Conservation (phyloP, 192 early-diverging fungal genomes). For the Fimicolochytrium jonesii region DNA sequence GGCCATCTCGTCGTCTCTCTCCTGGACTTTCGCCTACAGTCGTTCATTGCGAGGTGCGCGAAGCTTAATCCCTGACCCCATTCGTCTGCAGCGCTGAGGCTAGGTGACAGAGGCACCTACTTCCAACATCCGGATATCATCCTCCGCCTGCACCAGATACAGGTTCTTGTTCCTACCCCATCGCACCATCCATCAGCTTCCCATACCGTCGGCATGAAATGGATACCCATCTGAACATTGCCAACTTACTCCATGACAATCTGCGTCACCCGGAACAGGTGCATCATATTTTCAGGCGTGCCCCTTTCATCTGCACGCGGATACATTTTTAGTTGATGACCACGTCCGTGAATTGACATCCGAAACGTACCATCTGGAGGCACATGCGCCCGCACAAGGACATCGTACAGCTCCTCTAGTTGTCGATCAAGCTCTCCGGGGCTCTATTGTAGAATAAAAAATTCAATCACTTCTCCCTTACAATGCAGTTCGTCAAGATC, state of each 20-base stretch:
- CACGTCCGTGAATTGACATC: too few species aligned
- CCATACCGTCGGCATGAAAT: background rate
- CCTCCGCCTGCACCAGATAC: constrained; percentile 37
- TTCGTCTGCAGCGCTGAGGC: too few species aligned
- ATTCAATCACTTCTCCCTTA: too few species aligned
- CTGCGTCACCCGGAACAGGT: constrained; percentile 42
- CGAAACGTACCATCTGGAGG: constrained; percentile 5
- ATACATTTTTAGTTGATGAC: background rate
- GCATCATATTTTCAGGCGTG: constrained; percentile 34
- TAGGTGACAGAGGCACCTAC: constrained; percentile 16
- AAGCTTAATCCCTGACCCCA: constrained; percentile 1
- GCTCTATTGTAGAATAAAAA: constrained; percentile 9
- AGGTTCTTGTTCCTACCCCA: constrained; percentile 46
- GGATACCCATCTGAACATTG: background rate
- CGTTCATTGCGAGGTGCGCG: constrained; percentile 20
- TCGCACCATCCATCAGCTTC: too few species aligned
- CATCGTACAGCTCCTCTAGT: constrained; percentile 31
- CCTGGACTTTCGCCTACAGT: constrained; percentile 8
- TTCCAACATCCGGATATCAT: constrained; percentile 29
- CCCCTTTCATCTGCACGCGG: constrained; percentile 31
- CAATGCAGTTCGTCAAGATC: too few species aligned
- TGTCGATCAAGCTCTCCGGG: constrained; percentile 19
- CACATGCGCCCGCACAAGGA: constrained; percentile 16
- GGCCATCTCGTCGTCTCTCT: constrained; percentile 30
- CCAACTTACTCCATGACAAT: constrained; percentile 44